Base-by-base conservation (phyloP, 1,284 basidiomycete species). In the Kalmanozyma brasiliensis region DNA sequence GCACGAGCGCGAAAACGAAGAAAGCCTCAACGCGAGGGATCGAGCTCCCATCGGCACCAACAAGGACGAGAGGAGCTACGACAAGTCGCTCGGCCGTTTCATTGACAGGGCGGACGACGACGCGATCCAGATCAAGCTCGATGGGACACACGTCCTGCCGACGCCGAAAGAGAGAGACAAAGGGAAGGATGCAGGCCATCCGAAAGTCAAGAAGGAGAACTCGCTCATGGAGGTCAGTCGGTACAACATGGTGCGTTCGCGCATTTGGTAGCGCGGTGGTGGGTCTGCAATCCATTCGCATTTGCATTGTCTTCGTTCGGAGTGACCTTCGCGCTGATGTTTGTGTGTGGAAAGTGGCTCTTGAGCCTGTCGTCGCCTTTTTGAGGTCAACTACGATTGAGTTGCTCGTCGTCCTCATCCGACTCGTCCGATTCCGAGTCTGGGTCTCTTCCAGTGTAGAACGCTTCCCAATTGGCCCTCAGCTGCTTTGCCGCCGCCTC, bases 161-260 rank as follows among this genome's bases (percentile, higher is more conserved):
- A 30, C 41, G 24, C 3, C 24, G 4, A 64, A 64, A 19, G 60
- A 63, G 2, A 41, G 30, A 30, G 40, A 51, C 33, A 38, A 52
- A 36, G 24, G 23, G 10, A 43, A 43, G 19, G 36, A 32, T 8
- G 46, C 26, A 37, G 29, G 9, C 37, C 46, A 40, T 22, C 23
- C 13, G 4, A 67, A 68, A 38, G 45, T 38, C 5, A 68, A 62
- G 38, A 61, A 61, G 40, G 46, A 52, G 8, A 64, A 48, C 9
- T 69, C 63, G 30, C 48, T 81, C 13, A 70, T 79, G 60, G 79
- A 81, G 36, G 75, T 81, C 41, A 68, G 72, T 41, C 73, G 79
- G 14, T 81, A 80, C 41, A 63, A 74, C n/a, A 76, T 81, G 61
- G 70, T 76, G 11, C 73, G 76, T 9, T 76, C 73, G 19, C 67